Evolutionary conservation across 345 rosid species (phyloP), one percentile per base, ranked within the genome.

Genomic region (Orychophragmus violaceus): DNA sequence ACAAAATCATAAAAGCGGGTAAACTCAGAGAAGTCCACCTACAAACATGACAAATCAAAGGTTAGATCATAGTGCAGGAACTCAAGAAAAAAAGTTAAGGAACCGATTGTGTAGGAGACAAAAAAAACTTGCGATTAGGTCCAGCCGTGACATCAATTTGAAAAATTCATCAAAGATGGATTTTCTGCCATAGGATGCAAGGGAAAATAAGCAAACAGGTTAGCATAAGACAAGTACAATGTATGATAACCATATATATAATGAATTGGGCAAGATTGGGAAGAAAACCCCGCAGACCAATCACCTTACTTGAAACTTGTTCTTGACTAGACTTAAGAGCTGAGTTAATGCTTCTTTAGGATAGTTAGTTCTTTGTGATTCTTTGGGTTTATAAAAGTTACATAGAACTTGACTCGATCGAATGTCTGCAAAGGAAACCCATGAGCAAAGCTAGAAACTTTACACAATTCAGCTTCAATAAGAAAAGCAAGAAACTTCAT

Each of bases 1-100:
- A 88, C 97, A 87, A 93, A 93, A 71, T 93, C 96, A 77, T 93
- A 93, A 69, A 90, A 90, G 45, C 89, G 70, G 0, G 86, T 75
- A 70, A 88, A 94, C 74, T 85, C 84, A 23, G 87, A 75, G 78
- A 81, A 88, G 72, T 86, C 96, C 37, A 59, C 86, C 97, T 85
- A 70, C 68, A 70, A 53, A 52, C 23, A 67, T 4, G 2, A 46
- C 25, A 59, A n/a, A 49, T 22, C 5, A 19, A 19, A 68, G 25
- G 35, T 55, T 25, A 58, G 35, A 59, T 28, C 60, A 61, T 12
- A 56, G 24, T 57, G 17, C 33, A 64, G 16, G n/a, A 48, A 6
- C 2, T 64, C 21, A 46, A 25, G 0, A n/a, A 64, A 36, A 12
- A 6, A 32, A 19, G 13, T 2, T 21, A 33, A 35, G 6, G 25